Conservation (phyloP, 169 alveolate species). For the Cryptosporidium sp. region DNA sequence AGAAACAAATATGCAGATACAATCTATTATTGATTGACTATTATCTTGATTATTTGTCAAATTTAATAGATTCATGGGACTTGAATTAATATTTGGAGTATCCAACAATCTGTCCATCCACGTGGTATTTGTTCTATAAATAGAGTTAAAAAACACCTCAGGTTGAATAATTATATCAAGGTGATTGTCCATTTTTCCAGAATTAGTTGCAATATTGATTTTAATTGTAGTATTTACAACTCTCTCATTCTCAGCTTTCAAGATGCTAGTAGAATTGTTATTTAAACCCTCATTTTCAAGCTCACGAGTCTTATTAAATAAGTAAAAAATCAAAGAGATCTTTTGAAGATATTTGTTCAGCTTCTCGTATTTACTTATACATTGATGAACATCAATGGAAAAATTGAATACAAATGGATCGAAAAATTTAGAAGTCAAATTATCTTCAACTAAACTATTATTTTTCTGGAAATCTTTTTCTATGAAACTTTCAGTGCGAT, state of each 20-base stretch:
- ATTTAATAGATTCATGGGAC: constrained; percentile 5
- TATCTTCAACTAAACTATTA: neutral
- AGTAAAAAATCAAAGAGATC: constrained; percentile 35
- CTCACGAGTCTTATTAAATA: neutral
- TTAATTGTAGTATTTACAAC: neutral
- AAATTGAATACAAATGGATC: constrained; percentile 18
- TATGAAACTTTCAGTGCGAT: neutral
- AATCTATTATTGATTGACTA: neutral
- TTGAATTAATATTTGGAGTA: constrained; percentile 5
- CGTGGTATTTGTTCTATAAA: constrained; percentile 10
- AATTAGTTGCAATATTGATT: constrained; percentile 22
- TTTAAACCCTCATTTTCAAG: constrained; percentile 44
- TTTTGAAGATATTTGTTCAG: constrained; percentile 26
- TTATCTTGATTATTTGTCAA: neutral
- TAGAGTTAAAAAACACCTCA: constrained; percentile 2
- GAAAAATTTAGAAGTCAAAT: neutral
- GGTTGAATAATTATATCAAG: constrained; percentile 27
- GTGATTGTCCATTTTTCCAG: neutral
- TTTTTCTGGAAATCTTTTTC: neutral
- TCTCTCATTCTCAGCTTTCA: constrained; percentile 5
- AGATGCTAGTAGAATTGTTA: neutral
- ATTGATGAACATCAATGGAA: constrained; percentile 7
- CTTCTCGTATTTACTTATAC: constrained; percentile 1
- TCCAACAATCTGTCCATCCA: constrained; percentile 4
- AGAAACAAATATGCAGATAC: constrained; percentile 46